phyloP scores from a whole-genome alignment of 768 basidiomycete species.

The Pleurotus eryngii region DNA sequence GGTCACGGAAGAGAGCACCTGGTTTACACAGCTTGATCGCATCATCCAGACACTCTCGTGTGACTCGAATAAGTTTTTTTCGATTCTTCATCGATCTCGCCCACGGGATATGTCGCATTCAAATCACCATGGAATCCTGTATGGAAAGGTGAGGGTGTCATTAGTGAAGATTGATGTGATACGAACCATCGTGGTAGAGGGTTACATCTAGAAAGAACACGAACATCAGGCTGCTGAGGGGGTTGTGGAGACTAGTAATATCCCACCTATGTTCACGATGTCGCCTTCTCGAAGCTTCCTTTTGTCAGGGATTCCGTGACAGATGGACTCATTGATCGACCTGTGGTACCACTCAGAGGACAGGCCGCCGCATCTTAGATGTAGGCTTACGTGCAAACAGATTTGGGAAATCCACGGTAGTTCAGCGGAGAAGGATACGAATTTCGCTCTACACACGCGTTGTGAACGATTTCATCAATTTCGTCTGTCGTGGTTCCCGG shows the following conservation, averaged over 20 bases:
- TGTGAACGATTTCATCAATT: conserved; percentile 90
- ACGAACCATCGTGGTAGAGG: conserved; percentile 70
- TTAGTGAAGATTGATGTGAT: not conserved
- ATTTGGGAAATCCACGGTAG: conserved; percentile 91
- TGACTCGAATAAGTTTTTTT: conserved; percentile 77
- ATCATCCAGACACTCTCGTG: conserved; percentile 81
- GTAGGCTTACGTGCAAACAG: conserved; percentile 82
- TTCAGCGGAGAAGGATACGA: conserved; percentile 94
- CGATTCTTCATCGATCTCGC: conserved; percentile 79
- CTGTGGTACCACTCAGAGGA: conserved; percentile 30
- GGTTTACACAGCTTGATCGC: conserved; percentile 94
- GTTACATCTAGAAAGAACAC: conserved; percentile 56
- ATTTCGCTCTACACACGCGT: conserved; percentile 84
- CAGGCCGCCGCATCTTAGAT: not conserved
- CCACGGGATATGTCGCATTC: conserved; percentile 91
- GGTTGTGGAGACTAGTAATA: conserved; percentile 10
- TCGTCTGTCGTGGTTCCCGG: conserved; percentile 98
- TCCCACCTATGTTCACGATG: conserved; percentile 88
- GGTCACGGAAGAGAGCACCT: conserved; percentile 82
- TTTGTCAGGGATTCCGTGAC: conserved; percentile 94
- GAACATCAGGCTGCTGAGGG: conserved; percentile 11
- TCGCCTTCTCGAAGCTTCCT: conserved; percentile 86
- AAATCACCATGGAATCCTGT: conserved; percentile 89
- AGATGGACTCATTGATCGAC: conserved; percentile 93
- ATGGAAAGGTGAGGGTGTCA: no score